Percentiles rank a stretch among this genome's conserved stretches.
Conservation (phyloP, 495 filamentous ascomycete genomes). For the Penicillium herquei region DNA sequence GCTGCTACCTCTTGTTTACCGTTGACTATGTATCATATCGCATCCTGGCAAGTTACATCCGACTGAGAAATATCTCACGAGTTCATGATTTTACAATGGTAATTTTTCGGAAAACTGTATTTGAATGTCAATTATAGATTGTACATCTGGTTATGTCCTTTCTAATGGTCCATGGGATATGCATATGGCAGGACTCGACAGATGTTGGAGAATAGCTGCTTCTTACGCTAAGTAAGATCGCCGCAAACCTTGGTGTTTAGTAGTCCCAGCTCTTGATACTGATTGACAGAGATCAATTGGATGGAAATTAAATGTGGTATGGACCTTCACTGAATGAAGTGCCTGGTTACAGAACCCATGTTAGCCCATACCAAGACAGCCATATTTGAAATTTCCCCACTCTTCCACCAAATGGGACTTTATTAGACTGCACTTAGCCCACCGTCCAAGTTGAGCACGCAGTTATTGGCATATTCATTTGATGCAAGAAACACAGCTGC, state of each 20-base stretch:
- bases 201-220: too few relatives aligned
- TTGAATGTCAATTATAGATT: neutral
- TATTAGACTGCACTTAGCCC: conserved; percentile 66
- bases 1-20: neutral
- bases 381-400: neutral
- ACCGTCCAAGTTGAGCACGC: conserved; percentile 82
- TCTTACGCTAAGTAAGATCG: too few relatives aligned
- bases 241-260: too few relatives aligned
- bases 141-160: neutral
- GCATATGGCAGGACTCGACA: too few relatives aligned
- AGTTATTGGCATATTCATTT: conserved; percentile 81
- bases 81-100: neutral
- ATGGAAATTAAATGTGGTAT: too few relatives aligned
- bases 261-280: too few relatives aligned
- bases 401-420: neutral
- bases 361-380: too few relatives aligned
- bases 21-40: conserved; percentile 20
- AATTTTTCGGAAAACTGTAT: neutral
- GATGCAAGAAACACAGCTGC: conserved; percentile 74
- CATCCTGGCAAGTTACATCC: conserved; percentile 8
- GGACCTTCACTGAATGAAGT: too few relatives aligned
- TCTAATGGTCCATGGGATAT: too few relatives aligned
- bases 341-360: too few relatives aligned
- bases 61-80: neutral
- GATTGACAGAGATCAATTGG: too few relatives aligned